Evolutionary conservation across 148 eudicot genomes (phyloP), one percentile per base, ranked within the genome.

Genomic region (Arbutus unedo): DNA sequence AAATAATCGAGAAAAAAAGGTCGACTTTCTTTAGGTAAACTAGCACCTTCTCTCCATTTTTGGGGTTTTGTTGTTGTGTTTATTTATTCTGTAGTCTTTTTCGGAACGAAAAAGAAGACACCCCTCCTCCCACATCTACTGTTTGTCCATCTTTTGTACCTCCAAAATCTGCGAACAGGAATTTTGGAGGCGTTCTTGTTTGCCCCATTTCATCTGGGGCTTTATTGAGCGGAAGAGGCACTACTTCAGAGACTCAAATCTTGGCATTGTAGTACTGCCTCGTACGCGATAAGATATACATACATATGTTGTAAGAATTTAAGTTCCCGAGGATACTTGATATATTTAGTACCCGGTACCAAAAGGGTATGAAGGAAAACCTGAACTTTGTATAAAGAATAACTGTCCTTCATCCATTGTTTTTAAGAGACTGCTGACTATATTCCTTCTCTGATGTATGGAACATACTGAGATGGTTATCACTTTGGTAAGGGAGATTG

Each of bases 1-100:
- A 48, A 88, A 90, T 80, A 88, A 87, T 68, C 79, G 31, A 81
- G 83, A 71, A 83, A 72, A 64, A 84, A 85, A 56, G 53, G 68
- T 68, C 79, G 68, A 3, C 74, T 77, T 83, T 81, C 76, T n/a
- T 41, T 64, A 13, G 77, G 82, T 66, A 64, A 79, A 59, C 53
- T 49, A 13, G 60, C 60, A 31, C 66, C 64, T 60, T 51, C 56
- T 79, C 82, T 79, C 90, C 84, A 88, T 55, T 86, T 88, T 84
- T 80, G 85, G 88, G 74, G 83, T 0, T 80, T 77, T 76, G 74
- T 84, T 79, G 84, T 87, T 68, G 44, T 66, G 71, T 83, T 81
- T 78, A 75, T 86, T 82, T 81, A 81, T 80, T 83, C 62, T 85
- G 87, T 77, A 77, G 55, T 83, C 82, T 77, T 83, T 80, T 80